phyloP scores from a whole-genome alignment of 2,329 filamentous ascomycete species.

The Beauveria sp. region DNA sequence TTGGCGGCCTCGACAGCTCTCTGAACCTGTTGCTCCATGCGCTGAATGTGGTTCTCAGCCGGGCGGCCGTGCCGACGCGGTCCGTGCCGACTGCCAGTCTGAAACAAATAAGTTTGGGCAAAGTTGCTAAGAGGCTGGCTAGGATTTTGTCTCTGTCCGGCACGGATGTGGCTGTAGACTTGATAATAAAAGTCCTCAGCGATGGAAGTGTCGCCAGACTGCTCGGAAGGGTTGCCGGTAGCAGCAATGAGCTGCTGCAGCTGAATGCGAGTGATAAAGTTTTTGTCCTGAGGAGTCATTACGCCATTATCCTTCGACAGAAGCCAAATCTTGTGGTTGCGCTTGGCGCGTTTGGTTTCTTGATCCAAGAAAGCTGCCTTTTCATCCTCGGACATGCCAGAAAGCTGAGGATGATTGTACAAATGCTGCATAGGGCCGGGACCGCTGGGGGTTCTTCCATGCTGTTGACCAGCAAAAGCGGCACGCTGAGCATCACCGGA shows the following conservation, averaged over 20 bases:
- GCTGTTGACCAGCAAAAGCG: constrained; percentile 28
- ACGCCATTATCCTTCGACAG: constrained; percentile 90
- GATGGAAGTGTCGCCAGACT: constrained; percentile 70
- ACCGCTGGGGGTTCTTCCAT: constrained; percentile 46
- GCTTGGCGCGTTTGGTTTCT: constrained; percentile 89
- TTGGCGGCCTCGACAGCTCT: constrained; percentile 95
- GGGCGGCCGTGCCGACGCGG: constrained; percentile 69
- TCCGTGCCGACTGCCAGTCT: constrained; percentile 78
- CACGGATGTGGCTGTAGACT: constrained; percentile 89
- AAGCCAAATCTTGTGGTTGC: constrained; percentile 95
- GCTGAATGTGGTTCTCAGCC: constrained; percentile 94
- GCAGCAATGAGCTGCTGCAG: constrained; percentile 92
- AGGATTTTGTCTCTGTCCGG: constrained; percentile 81
- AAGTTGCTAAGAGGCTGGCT: constrained; percentile 93
- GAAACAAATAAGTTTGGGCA: constrained; percentile 94
- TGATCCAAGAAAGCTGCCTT: constrained; percentile 77
- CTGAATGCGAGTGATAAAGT: constrained; percentile 97
- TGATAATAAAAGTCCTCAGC: constrained; percentile 98
- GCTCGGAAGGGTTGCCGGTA: constrained; percentile 77
- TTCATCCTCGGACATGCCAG: constrained; percentile 75
- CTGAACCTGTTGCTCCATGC: constrained; percentile 99
- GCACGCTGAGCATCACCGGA: constrained; percentile 38
- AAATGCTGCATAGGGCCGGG: constrained; percentile 25
- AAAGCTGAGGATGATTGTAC: constrained; percentile 37
- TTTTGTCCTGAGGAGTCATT: constrained; percentile 99